These are phyloP conservation scores for Microdochium paspali DNA, from an alignment of 2,329 filamentous ascomycete species.

Conservation along the genomic window DNA sequence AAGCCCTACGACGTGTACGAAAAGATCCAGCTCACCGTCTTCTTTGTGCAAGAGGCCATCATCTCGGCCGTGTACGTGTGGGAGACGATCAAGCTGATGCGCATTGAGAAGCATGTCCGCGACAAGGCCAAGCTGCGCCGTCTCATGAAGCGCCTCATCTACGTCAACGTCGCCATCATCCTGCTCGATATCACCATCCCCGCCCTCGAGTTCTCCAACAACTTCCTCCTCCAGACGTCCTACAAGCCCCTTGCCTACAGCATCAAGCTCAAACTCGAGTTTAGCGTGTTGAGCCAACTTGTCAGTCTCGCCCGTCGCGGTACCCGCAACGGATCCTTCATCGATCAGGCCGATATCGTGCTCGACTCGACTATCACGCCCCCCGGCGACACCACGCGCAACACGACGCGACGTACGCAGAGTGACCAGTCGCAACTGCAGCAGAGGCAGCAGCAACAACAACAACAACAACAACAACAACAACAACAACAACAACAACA, in stretches of 20 bases:
- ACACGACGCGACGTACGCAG: neutral
- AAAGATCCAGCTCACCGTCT: constrained; percentile 29
- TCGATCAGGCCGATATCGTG: neutral
- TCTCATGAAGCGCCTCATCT: constrained; percentile 26
- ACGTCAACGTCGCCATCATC: constrained; percentile 31
- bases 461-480: no score
- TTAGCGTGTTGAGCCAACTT: constrained; percentile 38
- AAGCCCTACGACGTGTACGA: constrained; percentile 11
- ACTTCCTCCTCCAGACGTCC: constrained; percentile 27
- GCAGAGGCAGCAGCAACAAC: neutral
- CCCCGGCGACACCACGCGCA: neutral
- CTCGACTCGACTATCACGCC: neutral
- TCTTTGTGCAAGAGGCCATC: constrained; percentile 33
- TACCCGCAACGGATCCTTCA: neutral
- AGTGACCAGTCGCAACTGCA: neutral
- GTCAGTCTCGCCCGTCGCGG: constrained; percentile 4
- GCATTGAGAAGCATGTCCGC: neutral
- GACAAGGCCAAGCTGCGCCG: neutral
- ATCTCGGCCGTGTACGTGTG: constrained; percentile 41
- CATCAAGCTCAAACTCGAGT: constrained; percentile 44
- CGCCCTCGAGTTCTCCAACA: constrained; percentile 26
- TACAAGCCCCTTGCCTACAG: constrained; percentile 31
- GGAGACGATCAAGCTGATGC: constrained; percentile 32
- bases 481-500: no score
- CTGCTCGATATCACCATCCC: constrained; percentile 30